Percentiles rank a stretch among this genome's conserved stretches.
Conservation (phyloP, 148 eudicot genomes). For the Rhododendron simsii region DNA sequence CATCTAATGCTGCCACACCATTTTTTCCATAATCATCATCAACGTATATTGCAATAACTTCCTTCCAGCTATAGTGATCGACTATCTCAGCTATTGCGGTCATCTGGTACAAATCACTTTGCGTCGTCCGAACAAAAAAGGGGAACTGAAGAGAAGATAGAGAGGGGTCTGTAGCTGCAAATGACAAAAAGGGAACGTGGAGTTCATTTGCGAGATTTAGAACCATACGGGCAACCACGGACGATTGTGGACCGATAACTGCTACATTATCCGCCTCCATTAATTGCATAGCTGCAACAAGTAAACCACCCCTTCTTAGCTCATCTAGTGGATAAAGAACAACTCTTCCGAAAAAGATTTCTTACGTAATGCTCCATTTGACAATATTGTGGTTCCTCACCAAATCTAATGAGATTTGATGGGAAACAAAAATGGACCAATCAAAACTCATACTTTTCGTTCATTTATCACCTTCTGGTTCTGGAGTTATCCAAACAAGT, state of each 20-base stretch:
- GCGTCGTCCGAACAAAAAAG: constrained; percentile 67
- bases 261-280: constrained; percentile 81
- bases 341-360: background rate
- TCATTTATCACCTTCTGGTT: background rate
- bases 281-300: constrained; percentile 64
- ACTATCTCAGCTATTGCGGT: constrained; percentile 72
- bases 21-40: constrained; percentile 96
- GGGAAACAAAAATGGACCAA: background rate
- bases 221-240: constrained; percentile 65
- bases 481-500: background rate
- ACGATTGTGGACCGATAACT: constrained; percentile 90
- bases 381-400: background rate
- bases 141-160: constrained; percentile 74
- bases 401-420: background rate
- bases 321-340: constrained; percentile 3
- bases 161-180: constrained; percentile 87
- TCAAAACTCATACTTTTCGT: background rate
- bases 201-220: constrained; percentile 66
- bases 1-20: constrained; percentile 70
- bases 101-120: constrained; percentile 83
- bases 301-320: constrained; percentile 9
- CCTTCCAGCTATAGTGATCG: constrained; percentile 66
- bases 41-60: constrained; percentile 58
- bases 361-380: background rate
- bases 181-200: constrained; percentile 74